Base-by-base conservation (phyloP, 371 early-diverging fungal species). In the Parasitella parasitica region DNA sequence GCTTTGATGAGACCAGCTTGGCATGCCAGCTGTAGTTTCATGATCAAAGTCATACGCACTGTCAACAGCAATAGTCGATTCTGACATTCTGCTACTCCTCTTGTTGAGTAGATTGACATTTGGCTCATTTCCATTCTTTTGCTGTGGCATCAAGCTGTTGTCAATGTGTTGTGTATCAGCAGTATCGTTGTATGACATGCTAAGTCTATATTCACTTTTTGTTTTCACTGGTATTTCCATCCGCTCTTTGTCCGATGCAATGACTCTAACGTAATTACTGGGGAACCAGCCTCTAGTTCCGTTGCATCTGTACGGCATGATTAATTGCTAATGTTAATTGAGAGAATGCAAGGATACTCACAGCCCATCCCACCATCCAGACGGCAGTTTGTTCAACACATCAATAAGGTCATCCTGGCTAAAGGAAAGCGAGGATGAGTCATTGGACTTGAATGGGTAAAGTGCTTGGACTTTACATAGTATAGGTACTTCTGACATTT, bases 291-390 rank as follows among this genome's bases (percentile, higher is more conserved):
- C 95, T 46, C 86, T 81, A 49, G 69, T 63, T 48, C 81, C 85
- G 64, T 82, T 79, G 61, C 85, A 87, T 67, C 78, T 78, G 13
- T 59, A 11, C n/a, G 32, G 20, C 2, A 28, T n/a, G n/a, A n/a
- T 43, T 1, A 2, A 6, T 8, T 43, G 18, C 28, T 49, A 49
- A n/a, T 27, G 28, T 13, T 5, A 3, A 3, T 48, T 12, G n/a
- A n/a, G n/a, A n/a, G n/a, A n/a, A n/a, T n/a, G n/a, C n/a, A n/a
- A n/a, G n/a, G n/a, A n/a, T n/a, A 58, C 52, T 54, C 63, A 85
- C 73, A 66, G 59, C 15, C 91, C 91, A 70, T 94, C 90, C 95
- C 95, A 94, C 95, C 95, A 94, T 6, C 95, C 95, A 0, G 91
- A 85, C 59, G 89, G 86, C 59, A 92, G 84, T 62, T 88, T 87